A percentile compares a stretch with the other conserved stretches of the same genome.
phyloP scores from a whole-genome alignment of 257 asterid genomes.

The Primulina eburnea region DNA sequence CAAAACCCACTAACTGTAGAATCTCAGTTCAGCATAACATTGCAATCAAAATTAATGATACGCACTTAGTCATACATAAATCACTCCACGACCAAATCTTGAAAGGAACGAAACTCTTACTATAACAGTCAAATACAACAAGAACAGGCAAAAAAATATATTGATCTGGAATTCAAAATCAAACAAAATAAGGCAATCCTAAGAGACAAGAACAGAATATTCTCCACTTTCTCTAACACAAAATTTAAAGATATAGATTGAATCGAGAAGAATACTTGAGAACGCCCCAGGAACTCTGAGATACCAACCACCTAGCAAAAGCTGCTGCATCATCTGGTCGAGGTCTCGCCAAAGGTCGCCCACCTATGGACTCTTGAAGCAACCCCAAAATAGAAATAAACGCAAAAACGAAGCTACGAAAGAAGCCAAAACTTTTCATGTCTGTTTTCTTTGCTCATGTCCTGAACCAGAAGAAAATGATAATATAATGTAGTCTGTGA shows the following conservation, averaged over 20 bases:
- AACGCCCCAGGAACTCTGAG: conserved; percentile 85
- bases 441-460: neutral
- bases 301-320: conserved; percentile 90
- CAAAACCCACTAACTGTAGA: too few species aligned
- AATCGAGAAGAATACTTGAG: conserved; percentile 41
- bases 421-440: conserved; percentile 25
- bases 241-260: neutral
- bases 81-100: neutral
- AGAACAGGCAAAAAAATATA: neutral
- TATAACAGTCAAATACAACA: neutral
- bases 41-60: too few species aligned
- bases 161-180: neutral
- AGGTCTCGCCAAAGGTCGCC: conserved; percentile 56
- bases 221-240: neutral
- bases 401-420: conserved; percentile 25
- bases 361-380: conserved; percentile 38
- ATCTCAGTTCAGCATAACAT: too few species aligned
- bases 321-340: conserved; percentile 54
- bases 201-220: neutral
- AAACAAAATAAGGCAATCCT: neutral
- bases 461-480: neutral
- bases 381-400: conserved; percentile 25
- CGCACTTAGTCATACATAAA: too few species aligned
- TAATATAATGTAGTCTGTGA: neutral
- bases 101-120: neutral